Base-by-base conservation (phyloP, 306 rosid genomes). In the Alnus glutinosa region DNA sequence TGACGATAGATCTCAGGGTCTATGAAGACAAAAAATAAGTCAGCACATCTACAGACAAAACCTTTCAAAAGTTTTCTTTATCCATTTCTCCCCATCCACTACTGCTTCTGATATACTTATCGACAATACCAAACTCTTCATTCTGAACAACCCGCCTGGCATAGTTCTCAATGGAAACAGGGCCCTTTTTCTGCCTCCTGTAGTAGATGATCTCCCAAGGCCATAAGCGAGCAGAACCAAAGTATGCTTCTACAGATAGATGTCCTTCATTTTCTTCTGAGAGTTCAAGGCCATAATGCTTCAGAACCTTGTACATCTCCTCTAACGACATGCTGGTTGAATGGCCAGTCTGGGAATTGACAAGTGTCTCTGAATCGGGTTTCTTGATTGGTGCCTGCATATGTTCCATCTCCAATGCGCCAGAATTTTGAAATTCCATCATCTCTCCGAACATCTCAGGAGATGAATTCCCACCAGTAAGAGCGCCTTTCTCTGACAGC, bases 141-240 rank as follows among this genome's bases (percentile, higher is more conserved):
- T 92, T 89, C 82, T 92, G 97, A 79, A 89, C 87, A 82, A 86
- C 88, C 77, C 94, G 84, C 69, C 88, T 76, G 34, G 86, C 88
- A 79, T 91, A 89, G 77, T 88, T 89, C 81, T 88, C 91, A 47
- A 81, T 80, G 34, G 93, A 89, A 80, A 89, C 84, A 9, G 86
- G 91, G 9, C 94, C 92, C 71, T 86, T 89, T 83, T 85, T 89
- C 88, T 89, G 76, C 82, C 91, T 85, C 73, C 97, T 87, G 85
- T 86, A 86, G 79, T 88, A 91, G 58, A 91, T 79, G 55, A 89
- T 76, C 81, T 86, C 87, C 94, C 92, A 89, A 19, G 94, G 92
- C 97, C 97, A 91, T 77, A 91, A 54, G 46, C 90, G 88, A 83
- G 94, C 89, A 64, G 88, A 86, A 64, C 94, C 94, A 79, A 88